Evolutionary conservation across 495 filamentous ascomycete species (phyloP).

Genomic region (Tuber melanosporum): DNA sequence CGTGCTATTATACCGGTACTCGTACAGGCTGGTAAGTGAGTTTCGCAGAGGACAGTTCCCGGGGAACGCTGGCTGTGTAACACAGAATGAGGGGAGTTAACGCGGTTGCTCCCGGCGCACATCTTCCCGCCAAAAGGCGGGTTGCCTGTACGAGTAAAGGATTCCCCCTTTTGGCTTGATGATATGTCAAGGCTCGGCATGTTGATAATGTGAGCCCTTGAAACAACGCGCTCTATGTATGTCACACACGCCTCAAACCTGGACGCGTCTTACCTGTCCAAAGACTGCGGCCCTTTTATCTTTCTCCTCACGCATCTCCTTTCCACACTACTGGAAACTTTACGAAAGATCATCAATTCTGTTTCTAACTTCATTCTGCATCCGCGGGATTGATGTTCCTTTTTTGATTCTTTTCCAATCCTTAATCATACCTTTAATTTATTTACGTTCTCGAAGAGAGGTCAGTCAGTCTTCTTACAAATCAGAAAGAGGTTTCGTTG

Average conservation of each 20-base stretch:
- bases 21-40: not conserved
- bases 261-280: not conserved
- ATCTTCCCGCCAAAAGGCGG: not conserved
- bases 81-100: not conserved
- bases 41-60: not conserved
- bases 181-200: not conserved
- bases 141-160: not conserved
- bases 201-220: not conserved
- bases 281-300: not conserved
- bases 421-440: not conserved
- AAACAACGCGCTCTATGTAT: not conserved
- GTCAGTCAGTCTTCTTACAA: slow-evolving; percentile 1
- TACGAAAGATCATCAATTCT: not conserved
- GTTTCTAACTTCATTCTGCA: not conserved
- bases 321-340: not conserved
- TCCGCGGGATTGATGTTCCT: not conserved
- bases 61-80: not conserved
- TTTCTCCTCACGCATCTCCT: not conserved
- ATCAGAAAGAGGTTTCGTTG: not conserved
- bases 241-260: not conserved
- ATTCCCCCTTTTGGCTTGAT: not conserved
- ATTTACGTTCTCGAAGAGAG: not conserved
- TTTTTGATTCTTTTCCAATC: not conserved
- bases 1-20: not conserved
- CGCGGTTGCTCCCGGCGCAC: not conserved